Evolutionary conservation across 805 yeast species (phyloP), one percentile per base, ranked within the genome.

Genomic region (Henningerozyma blattae): DNA sequence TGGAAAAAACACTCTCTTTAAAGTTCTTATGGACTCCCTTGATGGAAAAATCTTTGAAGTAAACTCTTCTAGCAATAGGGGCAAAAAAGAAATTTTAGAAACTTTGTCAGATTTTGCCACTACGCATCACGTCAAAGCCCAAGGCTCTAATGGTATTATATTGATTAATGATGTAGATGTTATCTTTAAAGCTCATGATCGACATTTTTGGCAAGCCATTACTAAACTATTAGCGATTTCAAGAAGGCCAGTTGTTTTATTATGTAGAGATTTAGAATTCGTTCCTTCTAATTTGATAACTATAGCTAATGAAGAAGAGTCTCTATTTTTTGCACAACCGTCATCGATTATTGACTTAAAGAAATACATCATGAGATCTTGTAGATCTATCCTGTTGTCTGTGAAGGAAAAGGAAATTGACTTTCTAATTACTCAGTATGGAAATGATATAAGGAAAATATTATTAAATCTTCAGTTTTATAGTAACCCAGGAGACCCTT

Each of bases 131-230:
- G 87, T 89, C 2, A 83, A 78, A 42, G 61, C 61, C 32, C 47
- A 47, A 27, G 44, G 44, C 12, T 43, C 52, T n/a, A 67, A 72
- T 38, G 86, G 89, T 6, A 60, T 85, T 5, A 76, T 91, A 4
- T 55, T 91, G 22, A 64, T 89, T 37, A 95, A 87, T 45, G 95
- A 89, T 46, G 87, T 82, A 27, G 95, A 89, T 50, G 62, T 83
- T 9, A 52, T 87, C 15, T 84, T 79, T 46, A 84, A 74, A 34
- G 73, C 68, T 27, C 74, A 70, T 22, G 97, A 91, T 46, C 72
- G 70, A 36, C 74, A 75, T 2, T 87, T 89, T 49, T 91, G 96
- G 95, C 48, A 65, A 1, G 74, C 78, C 2, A 65, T 85, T 3
- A 70, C 68, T 30, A 77, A 72, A 32, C 64, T 83, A 12, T 54